Percentiles rank a stretch among this genome's conserved stretches.
Evolutionary conservation across 805 yeast species (phyloP).

Genomic region (Alloascoidea hylecoeti): DNA sequence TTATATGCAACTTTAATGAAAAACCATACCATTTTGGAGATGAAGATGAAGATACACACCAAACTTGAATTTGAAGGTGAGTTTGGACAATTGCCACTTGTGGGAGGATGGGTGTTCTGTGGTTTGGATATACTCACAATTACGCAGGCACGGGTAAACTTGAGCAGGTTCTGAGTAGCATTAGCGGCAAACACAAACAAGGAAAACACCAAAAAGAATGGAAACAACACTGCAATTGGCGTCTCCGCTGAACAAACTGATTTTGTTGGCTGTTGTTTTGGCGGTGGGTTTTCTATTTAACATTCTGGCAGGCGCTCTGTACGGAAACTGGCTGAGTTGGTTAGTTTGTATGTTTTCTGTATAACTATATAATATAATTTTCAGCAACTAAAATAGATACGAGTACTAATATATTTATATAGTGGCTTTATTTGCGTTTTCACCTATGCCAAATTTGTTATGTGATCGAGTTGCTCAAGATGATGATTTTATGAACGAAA

Average conservation of each 20-base stretch:
- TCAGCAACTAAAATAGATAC: neutral
- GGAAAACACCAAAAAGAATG: neutral
- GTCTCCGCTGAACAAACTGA: constrained; percentile 42
- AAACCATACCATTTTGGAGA: neutral
- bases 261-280: constrained; percentile 46
- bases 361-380: constrained; percentile 3
- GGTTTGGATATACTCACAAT: neutral
- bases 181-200: neutral
- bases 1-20: neutral
- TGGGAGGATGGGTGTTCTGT: neutral
- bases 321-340: constrained; percentile 68
- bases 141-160: neutral
- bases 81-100: constrained; percentile 1
- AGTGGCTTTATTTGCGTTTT: constrained; percentile 33
- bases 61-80: too few species aligned
- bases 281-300: constrained; percentile 70
- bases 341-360: constrained; percentile 26
- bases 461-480: constrained; percentile 18
- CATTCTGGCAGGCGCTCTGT: constrained; percentile 59
- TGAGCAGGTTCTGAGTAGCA: neutral
- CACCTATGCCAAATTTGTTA: constrained; percentile 39
- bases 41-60: neutral
- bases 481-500: constrained; percentile 34
- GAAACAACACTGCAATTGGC: neutral
- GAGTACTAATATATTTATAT: neutral